phyloP scores from a whole-genome alignment of 116 monocot species.

The Trichopus zeylanicus region DNA sequence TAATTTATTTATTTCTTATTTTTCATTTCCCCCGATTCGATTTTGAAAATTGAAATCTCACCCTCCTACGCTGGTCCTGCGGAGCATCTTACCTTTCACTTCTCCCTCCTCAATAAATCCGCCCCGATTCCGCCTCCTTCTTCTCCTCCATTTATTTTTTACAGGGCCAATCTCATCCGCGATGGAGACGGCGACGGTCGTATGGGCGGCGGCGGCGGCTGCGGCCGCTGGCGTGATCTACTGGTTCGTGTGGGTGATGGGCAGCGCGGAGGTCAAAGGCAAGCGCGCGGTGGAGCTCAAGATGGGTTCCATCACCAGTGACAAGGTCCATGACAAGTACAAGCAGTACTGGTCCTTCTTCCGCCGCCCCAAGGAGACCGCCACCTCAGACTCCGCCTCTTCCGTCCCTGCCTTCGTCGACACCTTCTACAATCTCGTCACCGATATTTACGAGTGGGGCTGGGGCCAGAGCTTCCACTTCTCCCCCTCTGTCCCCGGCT shows the following conservation, averaged over 20 bases:
- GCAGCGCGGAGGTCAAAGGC: conserved; percentile 70
- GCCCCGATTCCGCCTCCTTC: no score
- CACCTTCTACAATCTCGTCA: conserved; percentile 90
- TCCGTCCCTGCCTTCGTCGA: conserved; percentile 70
- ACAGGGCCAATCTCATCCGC: no score
- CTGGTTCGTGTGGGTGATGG: conserved; percentile 89
- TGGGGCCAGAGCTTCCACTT: conserved; percentile 92
- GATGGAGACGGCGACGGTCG: no score
- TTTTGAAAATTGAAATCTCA: no score
- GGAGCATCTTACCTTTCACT: no score
- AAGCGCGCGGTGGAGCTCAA: conserved; percentile 69
- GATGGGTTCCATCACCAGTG: conserved; percentile 65
- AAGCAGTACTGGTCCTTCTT: conserved; percentile 95
- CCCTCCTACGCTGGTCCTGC: no score
- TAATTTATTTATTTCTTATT: no score
- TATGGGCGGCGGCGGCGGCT: no score
- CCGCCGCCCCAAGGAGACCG: conserved; percentile 67
- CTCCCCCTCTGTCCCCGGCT: conserved; percentile 56
- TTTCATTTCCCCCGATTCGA: no score
- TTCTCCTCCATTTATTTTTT: no score
- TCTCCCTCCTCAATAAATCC: no score
- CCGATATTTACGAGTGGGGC: conserved; percentile 86
- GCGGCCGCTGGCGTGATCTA: conserved; percentile 41
- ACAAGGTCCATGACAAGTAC: conserved; percentile 79
- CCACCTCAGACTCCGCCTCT: conserved; percentile 26